phyloP scores from a whole-genome alignment of 305 asterid species.

The Striga hermonthica region DNA sequence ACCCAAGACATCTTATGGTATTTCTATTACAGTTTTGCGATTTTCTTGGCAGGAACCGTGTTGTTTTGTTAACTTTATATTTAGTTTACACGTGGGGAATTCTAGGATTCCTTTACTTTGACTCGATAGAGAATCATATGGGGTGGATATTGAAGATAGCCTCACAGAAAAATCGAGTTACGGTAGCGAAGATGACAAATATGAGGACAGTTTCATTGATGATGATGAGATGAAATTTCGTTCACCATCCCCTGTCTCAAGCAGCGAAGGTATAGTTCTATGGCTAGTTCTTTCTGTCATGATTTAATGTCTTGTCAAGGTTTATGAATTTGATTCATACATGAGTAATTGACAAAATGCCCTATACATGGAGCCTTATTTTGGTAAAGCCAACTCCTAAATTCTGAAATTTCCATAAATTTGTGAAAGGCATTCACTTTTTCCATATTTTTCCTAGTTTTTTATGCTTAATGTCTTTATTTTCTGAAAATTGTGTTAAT shows the following conservation, averaged over 20 bases:
- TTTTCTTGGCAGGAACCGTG: slow-evolving; percentile 19
- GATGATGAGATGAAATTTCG: slow-evolving; percentile 42
- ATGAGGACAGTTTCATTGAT: slow-evolving; percentile 81
- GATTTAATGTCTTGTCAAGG: background rate
- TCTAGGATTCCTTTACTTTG: slow-evolving; percentile 41
- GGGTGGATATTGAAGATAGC: slow-evolving; percentile 66
- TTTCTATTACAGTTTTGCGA: background rate
- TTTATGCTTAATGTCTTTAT: slow-evolving; percentile 2
- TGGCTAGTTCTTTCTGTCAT: slow-evolving; percentile 1
- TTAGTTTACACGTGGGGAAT: slow-evolving; percentile 24
- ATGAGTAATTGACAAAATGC: slow-evolving; percentile 3
- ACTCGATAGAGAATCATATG: slow-evolving; percentile 60
- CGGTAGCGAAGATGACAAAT: slow-evolving; percentile 52
- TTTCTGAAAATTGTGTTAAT: slow-evolving; percentile 29
- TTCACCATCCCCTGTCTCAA: slow-evolving; percentile 43
- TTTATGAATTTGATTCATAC: background rate
- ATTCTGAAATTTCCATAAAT: slow-evolving; percentile 3
- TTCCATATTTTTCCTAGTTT: slow-evolving; percentile 1
- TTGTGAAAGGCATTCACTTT: slow-evolving; percentile 6
- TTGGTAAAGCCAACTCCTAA: background rate
- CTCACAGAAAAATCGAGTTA: slow-evolving; percentile 53
- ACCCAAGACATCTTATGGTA: slow-evolving; percentile 2
- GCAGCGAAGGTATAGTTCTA: slow-evolving; percentile 40
- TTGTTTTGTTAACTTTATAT: slow-evolving; percentile 4
- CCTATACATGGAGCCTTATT: background rate